Conservation (phyloP, 192 early-diverging fungal genomes). For the Podochytrium sp. region DNA sequence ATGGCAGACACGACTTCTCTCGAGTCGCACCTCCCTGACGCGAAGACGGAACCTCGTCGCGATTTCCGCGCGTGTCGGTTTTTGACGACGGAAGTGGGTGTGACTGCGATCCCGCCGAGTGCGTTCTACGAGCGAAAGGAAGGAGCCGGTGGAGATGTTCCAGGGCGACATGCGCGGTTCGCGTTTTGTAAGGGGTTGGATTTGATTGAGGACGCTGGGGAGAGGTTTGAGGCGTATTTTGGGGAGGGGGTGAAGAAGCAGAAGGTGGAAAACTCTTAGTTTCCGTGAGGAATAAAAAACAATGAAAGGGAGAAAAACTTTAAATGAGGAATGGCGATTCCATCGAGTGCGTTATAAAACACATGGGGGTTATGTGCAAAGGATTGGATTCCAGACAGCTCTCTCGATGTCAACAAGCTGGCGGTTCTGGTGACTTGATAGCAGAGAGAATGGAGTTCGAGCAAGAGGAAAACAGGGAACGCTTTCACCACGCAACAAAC, state of each 20-base stretch:
- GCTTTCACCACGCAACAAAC: too few species aligned
- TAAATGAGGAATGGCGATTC: too few species aligned
- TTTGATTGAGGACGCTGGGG: conserved; percentile 74
- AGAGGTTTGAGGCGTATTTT: conserved; percentile 56
- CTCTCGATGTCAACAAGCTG: too few species aligned
- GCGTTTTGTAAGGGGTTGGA: conserved; percentile 93
- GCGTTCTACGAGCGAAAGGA: conserved; percentile 76
- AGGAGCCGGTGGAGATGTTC: conserved; percentile 44
- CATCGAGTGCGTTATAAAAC: too few species aligned
- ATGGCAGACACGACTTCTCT: conserved; percentile 79
- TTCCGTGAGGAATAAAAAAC: neutral
- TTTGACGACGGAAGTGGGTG: conserved; percentile 86
- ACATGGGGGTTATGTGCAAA: too few species aligned
- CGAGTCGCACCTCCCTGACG: conserved; percentile 47
- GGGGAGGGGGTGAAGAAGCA: conserved; percentile 12
- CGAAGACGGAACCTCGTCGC: conserved; percentile 51
- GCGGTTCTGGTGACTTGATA: too few species aligned
- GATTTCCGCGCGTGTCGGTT: conserved; percentile 84
- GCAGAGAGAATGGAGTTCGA: too few species aligned
- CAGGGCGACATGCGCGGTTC: conserved; percentile 80
- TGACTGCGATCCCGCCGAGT: conserved; percentile 88
- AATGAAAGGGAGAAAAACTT: too few species aligned
- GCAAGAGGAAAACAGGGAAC: too few species aligned
- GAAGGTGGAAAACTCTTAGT: neutral
- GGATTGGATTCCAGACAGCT: too few species aligned